Evolutionary conservation across 177 flowering plant species (phyloP), one percentile per base, ranked within the genome.

Genomic region (Vitis hybrid): DNA sequence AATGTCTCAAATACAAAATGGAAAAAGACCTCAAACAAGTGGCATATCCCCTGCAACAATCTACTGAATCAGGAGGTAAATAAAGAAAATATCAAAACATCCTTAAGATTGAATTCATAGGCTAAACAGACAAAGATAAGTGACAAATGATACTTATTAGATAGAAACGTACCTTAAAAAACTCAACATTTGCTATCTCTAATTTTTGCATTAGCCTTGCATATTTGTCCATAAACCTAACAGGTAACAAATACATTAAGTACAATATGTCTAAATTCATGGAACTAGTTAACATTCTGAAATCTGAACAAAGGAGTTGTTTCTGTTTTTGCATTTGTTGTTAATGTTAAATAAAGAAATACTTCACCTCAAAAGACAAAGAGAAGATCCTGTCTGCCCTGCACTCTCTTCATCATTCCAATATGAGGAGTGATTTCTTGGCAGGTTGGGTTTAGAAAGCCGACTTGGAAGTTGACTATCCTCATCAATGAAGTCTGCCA

Each of bases 391-490:
- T 67, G 99, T 96, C 73, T 91, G 97, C 50, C 88, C 85, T 40
- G 82, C 67, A 74, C 73, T 69, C 34, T 89, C 94, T 66, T 85
- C 91, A 82, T 74, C 82, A 75, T 75, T 86, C 70, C 74, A 81
- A 57, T 82, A 76, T 10, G 85, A 71, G 72, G 91, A 81, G 18
- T 77, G 77, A 68, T 71, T 85, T 79, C 75, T 85, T 18, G 74
- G 67, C 78, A 68, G 64, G 52, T 54, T 81, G 48, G 86, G 86
- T 73, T 79, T 91, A 68, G 91, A 85, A 72, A 81, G 83, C 70
- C 98, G 89, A 78, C 99, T 93, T 30, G 99, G 99, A 13, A 93
- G 98, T 82, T 96, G 99, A 83, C 99, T 96, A 71, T 96, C 99
- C 79, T 96, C 99, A 77, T 96, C 99, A 81, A 96, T 96, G 73